Evolutionary conservation across 139 green algal genomes (phyloP), one percentile per base, ranked within the genome.

Genomic region (Tetradesmus lagerheimii): DNA sequence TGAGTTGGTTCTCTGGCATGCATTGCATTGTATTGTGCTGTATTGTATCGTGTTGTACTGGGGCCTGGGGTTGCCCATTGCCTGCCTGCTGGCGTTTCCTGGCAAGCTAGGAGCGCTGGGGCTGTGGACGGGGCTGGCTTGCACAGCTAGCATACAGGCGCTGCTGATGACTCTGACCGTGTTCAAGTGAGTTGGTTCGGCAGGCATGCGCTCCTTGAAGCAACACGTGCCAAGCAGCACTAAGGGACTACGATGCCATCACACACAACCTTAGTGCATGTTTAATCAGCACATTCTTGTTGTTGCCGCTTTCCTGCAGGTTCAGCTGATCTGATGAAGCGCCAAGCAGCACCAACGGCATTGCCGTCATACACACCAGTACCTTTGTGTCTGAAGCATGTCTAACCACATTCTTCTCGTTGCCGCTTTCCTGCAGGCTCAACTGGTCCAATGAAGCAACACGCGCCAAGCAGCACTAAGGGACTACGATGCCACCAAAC

Each of bases 101-200:
- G 90, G 90, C 14, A 37, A 37, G 25, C 78, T 95, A 86, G 95
- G 93, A 2, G 93, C 93, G 34, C 82, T 94, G 90, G 95, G 95
- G 0, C 85, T 97, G 76, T 97, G 95, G 95, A 94, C 87, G 5
- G 95, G 94, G 0, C 90, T 96, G 83, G 92, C 92, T 0, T 94
- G 90, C 57, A 96, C 95, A 1, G 93, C 95, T 18, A 93, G 89
- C 20, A 71, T 96, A 57, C 93, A 95, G 89, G 83, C 91, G 0
- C 29, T 92, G 57, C 89, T 91, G 78, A 81, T 92, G 47, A 80
- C 85, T 0, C 83, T 81, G 29, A 91, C 92, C n/a, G 92, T 94
- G 25, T 93, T 92, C 90, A 94, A 62, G 92, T 92, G 78, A 38
- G 89, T 23, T 45, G 53, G n/a, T n/a, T n/a, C n/a, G n/a, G n/a